Evolutionary conservation across 495 filamentous ascomycete species (phyloP).

Genomic region (Trichoderma asperelloides): DNA sequence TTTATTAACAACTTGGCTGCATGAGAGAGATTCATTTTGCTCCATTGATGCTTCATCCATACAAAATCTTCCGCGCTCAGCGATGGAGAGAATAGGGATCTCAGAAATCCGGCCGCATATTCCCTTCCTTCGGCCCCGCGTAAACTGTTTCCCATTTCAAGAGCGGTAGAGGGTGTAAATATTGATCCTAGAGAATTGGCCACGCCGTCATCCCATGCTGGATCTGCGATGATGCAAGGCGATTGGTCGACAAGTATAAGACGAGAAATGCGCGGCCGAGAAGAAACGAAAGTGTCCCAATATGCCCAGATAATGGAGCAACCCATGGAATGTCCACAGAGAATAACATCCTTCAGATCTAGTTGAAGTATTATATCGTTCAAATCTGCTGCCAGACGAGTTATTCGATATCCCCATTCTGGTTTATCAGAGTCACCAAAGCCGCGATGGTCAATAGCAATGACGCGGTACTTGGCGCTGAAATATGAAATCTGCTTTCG

Average conservation of each 20-base stretch:
- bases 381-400: not conserved
- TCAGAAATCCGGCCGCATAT: not conserved
- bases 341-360: conserved; percentile 12
- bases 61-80: conserved; percentile 11
- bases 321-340: conserved; percentile 18
- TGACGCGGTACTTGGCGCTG: conserved; percentile 13
- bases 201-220: conserved; percentile 13
- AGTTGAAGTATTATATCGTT: conserved; percentile 13
- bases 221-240: conserved; percentile 12
- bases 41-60: conserved; percentile 12
- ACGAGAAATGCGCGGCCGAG: conserved; percentile 12
- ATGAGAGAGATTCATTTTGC: conserved; percentile 10
- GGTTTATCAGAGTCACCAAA: conserved; percentile 21
- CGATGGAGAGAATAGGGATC: conserved; percentile 13
- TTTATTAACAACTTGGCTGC: conserved; percentile 13
- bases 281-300: conserved; percentile 15
- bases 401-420: conserved; percentile 15
- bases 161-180: not conserved
- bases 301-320: conserved; percentile 15
- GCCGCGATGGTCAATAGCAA: conserved; percentile 20
- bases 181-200: not conserved
- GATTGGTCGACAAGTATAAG: conserved; percentile 18
- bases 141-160: conserved; percentile 2
- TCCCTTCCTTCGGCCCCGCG: conserved; percentile 5
- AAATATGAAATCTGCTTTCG: conserved; percentile 17